phyloP scores from a whole-genome alignment of 768 basidiomycete genomes.

The Leccinum subgranulosum region DNA sequence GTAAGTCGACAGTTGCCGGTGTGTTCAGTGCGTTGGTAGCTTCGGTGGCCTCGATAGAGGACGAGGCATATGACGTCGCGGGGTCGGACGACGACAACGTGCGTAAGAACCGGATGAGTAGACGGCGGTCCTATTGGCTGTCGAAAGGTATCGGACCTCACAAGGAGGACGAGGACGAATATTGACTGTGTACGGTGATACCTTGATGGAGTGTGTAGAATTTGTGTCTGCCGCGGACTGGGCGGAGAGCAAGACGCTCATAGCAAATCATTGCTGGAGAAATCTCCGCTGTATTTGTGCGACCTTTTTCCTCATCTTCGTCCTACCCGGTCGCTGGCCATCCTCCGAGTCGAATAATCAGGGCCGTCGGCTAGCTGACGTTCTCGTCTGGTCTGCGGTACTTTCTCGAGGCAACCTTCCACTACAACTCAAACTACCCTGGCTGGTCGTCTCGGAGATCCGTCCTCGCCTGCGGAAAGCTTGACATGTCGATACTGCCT shows the following conservation, averaged over 20 bases:
- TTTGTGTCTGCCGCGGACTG: not conserved
- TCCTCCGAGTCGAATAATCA: conserved; percentile 7
- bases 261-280: not conserved
- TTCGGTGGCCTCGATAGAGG: conserved; percentile 14
- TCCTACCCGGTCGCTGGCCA: not conserved
- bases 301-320: not conserved
- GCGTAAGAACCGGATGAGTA: conserved; percentile 1
- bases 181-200: not conserved
- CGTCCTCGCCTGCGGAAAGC: not conserved
- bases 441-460: conserved; percentile 23
- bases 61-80: conserved; percentile 21
- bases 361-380: not conserved
- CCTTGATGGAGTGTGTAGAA: no score
- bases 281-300: not conserved
- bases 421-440: conserved; percentile 11
- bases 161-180: conserved; percentile 18
- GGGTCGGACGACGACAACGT: conserved; percentile 22
- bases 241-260: not conserved
- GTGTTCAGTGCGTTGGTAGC: not conserved
- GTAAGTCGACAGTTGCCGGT: no score
- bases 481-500: no score
- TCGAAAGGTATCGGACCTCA: conserved; percentile 44
- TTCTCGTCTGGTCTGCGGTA: no score
- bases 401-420: not conserved
- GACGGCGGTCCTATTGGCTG: conserved; percentile 54